Percentiles rank a stretch among this genome's conserved stretches.
Evolutionary conservation across 2,329 filamentous ascomycete species (phyloP).

Genomic region (Coniochaeta pulveracea): DNA sequence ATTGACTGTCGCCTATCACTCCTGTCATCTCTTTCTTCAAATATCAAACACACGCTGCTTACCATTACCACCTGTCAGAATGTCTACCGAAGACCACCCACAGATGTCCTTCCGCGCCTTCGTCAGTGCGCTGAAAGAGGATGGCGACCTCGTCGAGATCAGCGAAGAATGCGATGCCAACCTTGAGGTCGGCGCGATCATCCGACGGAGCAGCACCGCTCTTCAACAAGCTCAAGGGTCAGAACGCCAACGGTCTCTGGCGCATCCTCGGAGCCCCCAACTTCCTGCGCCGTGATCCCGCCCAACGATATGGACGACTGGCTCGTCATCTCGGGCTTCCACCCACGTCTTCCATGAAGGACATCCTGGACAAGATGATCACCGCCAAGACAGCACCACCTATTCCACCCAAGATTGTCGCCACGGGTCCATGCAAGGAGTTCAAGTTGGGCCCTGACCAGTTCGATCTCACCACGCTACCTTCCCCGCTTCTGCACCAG

Average conservation of each 20-base stretch:
- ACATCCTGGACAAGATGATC: constrained; percentile 29
- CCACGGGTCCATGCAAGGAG: constrained; percentile 30
- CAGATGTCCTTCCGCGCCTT: constrained; percentile 28
- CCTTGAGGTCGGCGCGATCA: constrained; percentile 34
- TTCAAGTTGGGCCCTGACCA: constrained; percentile 22
- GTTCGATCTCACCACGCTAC: constrained; percentile 29
- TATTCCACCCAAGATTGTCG: constrained; percentile 20
- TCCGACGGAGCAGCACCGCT: constrained; percentile 35
- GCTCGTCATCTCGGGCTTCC: constrained; percentile 28
- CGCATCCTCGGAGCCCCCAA: constrained; percentile 32
- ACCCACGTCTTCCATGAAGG: constrained; percentile 21
- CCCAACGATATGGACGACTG: constrained; percentile 26
- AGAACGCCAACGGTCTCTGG: constrained; percentile 27
- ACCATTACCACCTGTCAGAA: constrained; percentile 1
- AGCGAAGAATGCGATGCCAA: constrained; percentile 28
- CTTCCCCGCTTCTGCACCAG: constrained; percentile 29
- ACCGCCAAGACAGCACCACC: constrained; percentile 19
- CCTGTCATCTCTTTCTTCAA: neutral
- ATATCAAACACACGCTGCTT: neutral
- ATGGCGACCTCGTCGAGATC: constrained; percentile 33
- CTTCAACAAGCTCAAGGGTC: constrained; percentile 38
- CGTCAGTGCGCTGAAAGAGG: constrained; percentile 27
- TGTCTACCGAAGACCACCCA: too few relatives aligned
- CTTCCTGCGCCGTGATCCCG: constrained; percentile 18
- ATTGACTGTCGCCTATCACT: too few relatives aligned